Evolutionary conservation across 2,329 filamentous ascomycete species (phyloP).

Genomic region (Stemphylium lycopersici): DNA sequence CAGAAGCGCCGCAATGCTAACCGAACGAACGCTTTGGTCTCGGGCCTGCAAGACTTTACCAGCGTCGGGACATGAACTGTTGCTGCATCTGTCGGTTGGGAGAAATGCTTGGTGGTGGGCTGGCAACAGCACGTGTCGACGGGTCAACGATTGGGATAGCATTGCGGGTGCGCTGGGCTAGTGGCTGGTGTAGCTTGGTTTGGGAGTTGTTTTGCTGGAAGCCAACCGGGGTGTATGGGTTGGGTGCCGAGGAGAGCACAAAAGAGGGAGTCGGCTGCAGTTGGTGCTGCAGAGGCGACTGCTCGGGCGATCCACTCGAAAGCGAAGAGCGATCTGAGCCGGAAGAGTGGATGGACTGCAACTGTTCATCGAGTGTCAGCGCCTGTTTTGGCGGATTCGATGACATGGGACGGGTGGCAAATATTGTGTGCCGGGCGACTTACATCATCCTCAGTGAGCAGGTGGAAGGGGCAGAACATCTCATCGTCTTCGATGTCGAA

Average conservation of each 20-base stretch:
- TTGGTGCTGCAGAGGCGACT: conserved; percentile 87
- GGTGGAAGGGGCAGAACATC: conserved; percentile 85
- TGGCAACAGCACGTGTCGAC: conserved; percentile 86
- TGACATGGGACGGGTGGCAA: conserved; percentile 33
- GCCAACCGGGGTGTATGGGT: conserved; percentile 63
- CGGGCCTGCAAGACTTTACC: conserved; percentile 50
- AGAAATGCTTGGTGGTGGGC: conserved; percentile 77
- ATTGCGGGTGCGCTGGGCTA: conserved; percentile 87
- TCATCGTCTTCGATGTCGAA: conserved; percentile 97
- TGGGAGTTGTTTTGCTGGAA: conserved; percentile 62
- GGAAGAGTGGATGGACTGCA: conserved; percentile 88
- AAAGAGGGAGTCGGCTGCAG: conserved; percentile 72
- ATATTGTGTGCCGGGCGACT: conserved; percentile 38
- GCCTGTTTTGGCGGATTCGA: conserved; percentile 26
- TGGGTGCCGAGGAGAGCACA: conserved; percentile 70
- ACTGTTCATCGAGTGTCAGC: conserved; percentile 60
- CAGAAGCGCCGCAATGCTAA: conserved; percentile 46
- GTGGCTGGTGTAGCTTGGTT: conserved; percentile 88
- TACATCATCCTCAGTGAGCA: conserved; percentile 94
- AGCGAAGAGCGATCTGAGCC: conserved; percentile 92
- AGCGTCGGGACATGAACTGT: conserved; percentile 57
- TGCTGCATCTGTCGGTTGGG: conserved; percentile 67
- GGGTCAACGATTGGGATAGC: conserved; percentile 98
- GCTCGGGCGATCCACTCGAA: conserved; percentile 90
- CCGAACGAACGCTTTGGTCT: conserved; percentile 41